Evolutionary conservation across 2,329 filamentous ascomycete genomes (phyloP).

Genomic region (Phyllosticta paracitricarpa): DNA sequence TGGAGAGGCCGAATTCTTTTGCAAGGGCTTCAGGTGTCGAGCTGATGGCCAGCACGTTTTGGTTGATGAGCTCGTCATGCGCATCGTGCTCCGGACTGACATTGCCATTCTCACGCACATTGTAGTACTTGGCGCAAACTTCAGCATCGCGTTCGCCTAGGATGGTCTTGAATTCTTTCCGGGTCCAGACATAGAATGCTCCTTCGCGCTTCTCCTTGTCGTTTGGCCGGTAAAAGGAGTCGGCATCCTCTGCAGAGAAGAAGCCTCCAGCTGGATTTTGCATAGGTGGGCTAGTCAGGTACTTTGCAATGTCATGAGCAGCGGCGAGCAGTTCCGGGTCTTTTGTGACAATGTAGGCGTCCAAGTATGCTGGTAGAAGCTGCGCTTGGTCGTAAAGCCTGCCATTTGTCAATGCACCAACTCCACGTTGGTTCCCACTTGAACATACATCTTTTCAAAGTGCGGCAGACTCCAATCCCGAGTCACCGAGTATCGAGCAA

Average conservation of each 20-base stretch:
- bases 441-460: constrained; percentile 74
- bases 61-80: constrained; percentile 88
- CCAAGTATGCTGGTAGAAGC: constrained; percentile 71
- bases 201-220: constrained; percentile 81
- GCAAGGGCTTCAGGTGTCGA: constrained; percentile 60
- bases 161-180: constrained; percentile 72
- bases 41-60: constrained; percentile 73
- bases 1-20: constrained; percentile 62
- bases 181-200: constrained; percentile 89
- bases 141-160: constrained; percentile 59
- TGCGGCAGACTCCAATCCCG: constrained; percentile 88
- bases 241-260: constrained; percentile 80
- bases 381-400: constrained; percentile 80
- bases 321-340: constrained; percentile 66
- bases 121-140: constrained; percentile 75
- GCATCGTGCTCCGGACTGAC: constrained; percentile 73
- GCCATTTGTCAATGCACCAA: not conserved
- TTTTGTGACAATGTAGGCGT: constrained; percentile 65
- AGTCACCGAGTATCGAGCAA: constrained; percentile 80
- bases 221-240: constrained; percentile 64
- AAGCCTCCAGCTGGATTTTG: constrained; percentile 63
- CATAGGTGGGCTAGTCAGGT: constrained; percentile 65
- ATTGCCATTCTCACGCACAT: constrained; percentile 75
- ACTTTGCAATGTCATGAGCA: constrained; percentile 76
- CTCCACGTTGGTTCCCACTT: not conserved